These are phyloP conservation scores for Trichoderma gamsii DNA, from an alignment of 495 filamentous ascomycete species.

Conservation along the genomic window DNA sequence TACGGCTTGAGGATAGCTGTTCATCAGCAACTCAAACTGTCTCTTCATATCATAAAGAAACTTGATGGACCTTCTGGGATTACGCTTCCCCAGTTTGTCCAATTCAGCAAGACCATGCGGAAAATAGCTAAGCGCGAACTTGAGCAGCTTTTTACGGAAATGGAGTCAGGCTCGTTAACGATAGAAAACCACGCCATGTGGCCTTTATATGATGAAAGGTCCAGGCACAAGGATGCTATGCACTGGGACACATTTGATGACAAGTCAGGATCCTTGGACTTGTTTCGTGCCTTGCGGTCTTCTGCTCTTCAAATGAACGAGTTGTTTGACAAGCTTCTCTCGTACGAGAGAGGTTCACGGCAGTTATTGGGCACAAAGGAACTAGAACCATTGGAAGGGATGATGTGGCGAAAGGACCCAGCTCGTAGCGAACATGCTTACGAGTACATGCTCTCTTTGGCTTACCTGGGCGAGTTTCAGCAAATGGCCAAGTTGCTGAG, in stretches of 20 bases:
- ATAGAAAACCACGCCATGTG: conserved; percentile 1
- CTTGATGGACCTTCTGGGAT: not conserved
- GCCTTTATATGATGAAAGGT: not conserved
- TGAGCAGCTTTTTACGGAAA: not conserved
- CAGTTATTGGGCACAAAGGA: not conserved
- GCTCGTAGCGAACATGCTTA: not conserved
- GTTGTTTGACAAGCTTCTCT: not conserved
- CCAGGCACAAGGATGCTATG: not conserved
- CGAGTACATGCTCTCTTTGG: conserved; percentile 8
- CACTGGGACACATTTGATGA: not conserved
- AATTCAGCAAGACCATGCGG: conserved; percentile 7
- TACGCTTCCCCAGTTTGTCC: not conserved
- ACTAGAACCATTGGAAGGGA: conserved; percentile 1
- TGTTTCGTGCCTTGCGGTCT: not conserved
- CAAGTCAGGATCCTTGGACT: not conserved
- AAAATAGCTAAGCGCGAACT: not conserved
- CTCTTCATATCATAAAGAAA: not conserved
- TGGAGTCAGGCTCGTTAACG: not conserved
- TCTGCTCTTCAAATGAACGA: not conserved
- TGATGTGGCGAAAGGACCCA: conserved; percentile 10
- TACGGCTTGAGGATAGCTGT: not conserved
- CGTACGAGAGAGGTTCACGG: not conserved
- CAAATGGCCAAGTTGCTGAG: conserved; percentile 11
- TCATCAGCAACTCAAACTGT: conserved; percentile 7
- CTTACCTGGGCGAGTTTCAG: conserved; percentile 13